Base-by-base conservation (phyloP, 352 stramenopile species). In the Blastocystis sp. region DNA sequence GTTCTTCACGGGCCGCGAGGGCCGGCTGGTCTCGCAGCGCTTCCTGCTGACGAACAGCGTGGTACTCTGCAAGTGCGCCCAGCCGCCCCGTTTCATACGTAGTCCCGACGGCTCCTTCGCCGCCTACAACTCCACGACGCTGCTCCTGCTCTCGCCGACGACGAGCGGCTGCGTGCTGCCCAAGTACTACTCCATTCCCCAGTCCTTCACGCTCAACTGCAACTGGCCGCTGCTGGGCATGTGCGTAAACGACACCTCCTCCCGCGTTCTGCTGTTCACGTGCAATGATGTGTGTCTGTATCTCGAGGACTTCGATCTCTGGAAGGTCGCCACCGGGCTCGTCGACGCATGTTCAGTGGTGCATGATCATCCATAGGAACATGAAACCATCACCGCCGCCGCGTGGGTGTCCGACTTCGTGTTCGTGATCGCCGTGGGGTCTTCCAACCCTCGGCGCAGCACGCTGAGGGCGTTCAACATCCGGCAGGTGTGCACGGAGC, bases 221-320 rank as follows among this genome's bases (percentile, higher is more conserved):
- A 69, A 69, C 40, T 84, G 48, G 52, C 74, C 74, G 2, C 41
- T 84, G 5, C 59, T 84, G 19, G 74, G 74, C 9, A 67, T 67
- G 52, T n/a, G 4, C 34, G 53, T 40, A 19, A 56, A 41, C 60
- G 23, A 38, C 23, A 28, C 23, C 10, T 28, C 23, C 28, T 41
- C 52, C 61, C 52, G n/a, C 34, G 74, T 84, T 1, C 61, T 66
- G 28, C 74, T 84, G 5, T 84, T 52, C 48, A 69, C 74, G 19
- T 67, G 52, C 23, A 84, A 19, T 19, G 74, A 84, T 28, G 23
- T 84, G 19, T 84, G 74, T 28, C 34, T 84, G 52, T 84, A 84
- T 28, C n/a, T 66, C 21, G 38, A 52, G 23, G 53, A 56, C 4
- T 23, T 59, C 21, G 74, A 84, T 19, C 28, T 67, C 23, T 84